phyloP scores from a whole-genome alignment of 192 early-diverging fungal species.

The Coemansia sp. region DNA sequence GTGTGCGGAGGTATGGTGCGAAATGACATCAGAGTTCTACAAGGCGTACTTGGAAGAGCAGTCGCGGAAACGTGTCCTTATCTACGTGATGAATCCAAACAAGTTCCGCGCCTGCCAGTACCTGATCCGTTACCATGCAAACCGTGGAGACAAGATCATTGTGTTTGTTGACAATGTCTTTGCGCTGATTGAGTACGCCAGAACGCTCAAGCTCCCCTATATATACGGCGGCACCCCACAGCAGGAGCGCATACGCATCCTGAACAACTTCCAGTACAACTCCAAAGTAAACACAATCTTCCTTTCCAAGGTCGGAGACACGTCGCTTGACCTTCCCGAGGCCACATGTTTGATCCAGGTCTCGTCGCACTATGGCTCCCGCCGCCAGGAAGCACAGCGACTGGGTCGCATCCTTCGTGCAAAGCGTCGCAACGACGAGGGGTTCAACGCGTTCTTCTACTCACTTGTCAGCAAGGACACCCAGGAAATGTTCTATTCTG shows the following conservation, averaged over 20 bases:
- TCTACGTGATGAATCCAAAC: constrained; percentile 96
- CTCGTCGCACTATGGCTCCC: constrained; percentile 95
- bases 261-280: constrained; percentile 94
- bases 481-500: constrained; percentile 97
- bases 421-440: constrained; percentile 88
- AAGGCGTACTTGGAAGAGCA: constrained; percentile 82
- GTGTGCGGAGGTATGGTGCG: constrained; percentile 99
- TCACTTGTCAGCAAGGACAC: constrained; percentile 98
- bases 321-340: constrained; percentile 98
- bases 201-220: constrained; percentile 75
- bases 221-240: constrained; percentile 91
- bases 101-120: constrained; percentile 99
- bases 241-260: constrained; percentile 86
- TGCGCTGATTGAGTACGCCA: constrained; percentile 91
- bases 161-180: constrained; percentile 99
- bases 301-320: constrained; percentile 93
- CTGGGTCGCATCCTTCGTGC: constrained; percentile 93
- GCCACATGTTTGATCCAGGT: constrained; percentile 99
- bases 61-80: constrained; percentile 78
- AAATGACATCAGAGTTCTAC: constrained; percentile 97
- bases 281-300: constrained; percentile 88
- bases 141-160: constrained; percentile 96
- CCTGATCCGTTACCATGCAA: constrained; percentile 90
- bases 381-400: constrained; percentile 98
- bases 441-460: constrained; percentile 98